Evolutionary conservation across 441 rosid genomes (phyloP), one percentile per base, ranked within the genome.

Genomic region (Pelargonium citronellum): DNA sequence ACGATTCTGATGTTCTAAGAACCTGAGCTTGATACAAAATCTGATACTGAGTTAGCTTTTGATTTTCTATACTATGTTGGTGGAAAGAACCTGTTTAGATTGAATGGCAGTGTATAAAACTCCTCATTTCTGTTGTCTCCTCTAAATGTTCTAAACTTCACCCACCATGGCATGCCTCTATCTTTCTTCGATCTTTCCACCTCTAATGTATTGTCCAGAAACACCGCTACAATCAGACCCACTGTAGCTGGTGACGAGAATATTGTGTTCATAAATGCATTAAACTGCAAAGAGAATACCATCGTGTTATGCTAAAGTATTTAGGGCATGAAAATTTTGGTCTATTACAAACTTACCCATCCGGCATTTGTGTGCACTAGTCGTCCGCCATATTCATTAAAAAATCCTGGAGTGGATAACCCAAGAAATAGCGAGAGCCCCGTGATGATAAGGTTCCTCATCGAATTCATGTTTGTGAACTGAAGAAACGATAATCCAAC

Each of bases 121-220:
- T 89, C 94, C 71, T 89, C 91, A 47, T 87, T 87, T 57, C 94
- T 78, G 51, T 82, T 84, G 74, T 89, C 94, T 37, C 91, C 91
- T 67, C 81, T 77, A 17, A 87, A 87, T 0, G 85, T 83, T 74
- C 91, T 81, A 76, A 87, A 89, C 81, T 84, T 87, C 19, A 82
- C 90, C 94, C 94, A 89, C 94, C 94, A 89, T 7, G 90, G 90
- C 90, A 87, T 89, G 7, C 94, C 94, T 51, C 94, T 61, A 7
- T 87, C 90, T 72, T 83, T 87, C 85, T 83, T 87, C 2, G 91
- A 85, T 20, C 76, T 84, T 37, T 83, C 86, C 7, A 85, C 91
- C 24, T 89, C 86, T 5, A 87, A 19, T 0, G 94, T 89, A 58
- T 87, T 89, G 63, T 89, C 94, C 4, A 87, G 72, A 41, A 89